These are phyloP conservation scores for Hordeum pubiflorum DNA, from an alignment of 202 grass and related monocot species.

Conservation along the genomic window DNA sequence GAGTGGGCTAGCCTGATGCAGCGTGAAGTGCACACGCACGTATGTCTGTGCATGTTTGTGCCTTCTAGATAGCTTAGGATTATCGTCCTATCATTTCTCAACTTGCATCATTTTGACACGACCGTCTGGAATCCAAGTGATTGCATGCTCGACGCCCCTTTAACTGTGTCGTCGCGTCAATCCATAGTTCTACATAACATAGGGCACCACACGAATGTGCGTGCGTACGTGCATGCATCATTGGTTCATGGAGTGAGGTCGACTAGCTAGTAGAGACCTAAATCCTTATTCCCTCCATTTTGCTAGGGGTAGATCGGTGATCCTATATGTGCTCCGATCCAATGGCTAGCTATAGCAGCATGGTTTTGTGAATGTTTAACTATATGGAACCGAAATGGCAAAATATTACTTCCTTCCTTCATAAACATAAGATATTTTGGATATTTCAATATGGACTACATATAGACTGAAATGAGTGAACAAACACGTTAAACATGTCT, in stretches of 20 bases:
- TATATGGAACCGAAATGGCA: not conserved
- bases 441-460: too few relatives aligned
- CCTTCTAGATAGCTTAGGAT: not conserved
- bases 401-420: not conserved
- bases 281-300: not conserved
- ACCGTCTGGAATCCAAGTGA: slow-evolving; percentile 7
- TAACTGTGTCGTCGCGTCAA: slow-evolving; percentile 7
- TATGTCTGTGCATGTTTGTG: not conserved
- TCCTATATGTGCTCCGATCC: not conserved
- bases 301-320: not conserved
- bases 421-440: too few relatives aligned
- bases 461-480: too few relatives aligned
- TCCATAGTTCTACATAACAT: not conserved
- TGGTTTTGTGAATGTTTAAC: not conserved
- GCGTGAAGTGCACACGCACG: not conserved
- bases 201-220: not conserved
- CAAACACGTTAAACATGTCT: too few relatives aligned
- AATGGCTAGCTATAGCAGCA: not conserved
- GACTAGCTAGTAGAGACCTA: not conserved
- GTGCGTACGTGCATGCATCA: slow-evolving; percentile 21
- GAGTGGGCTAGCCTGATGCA: not conserved
- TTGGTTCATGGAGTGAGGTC: slow-evolving; percentile 5
- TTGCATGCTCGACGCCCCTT: slow-evolving; percentile 8
- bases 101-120: slow-evolving; percentile 3
- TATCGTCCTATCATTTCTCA: not conserved